Percentiles rank a stretch among this genome's conserved stretches.
Conservation (phyloP, 441 rosid genomes). For the Raphanus hybrid region DNA sequence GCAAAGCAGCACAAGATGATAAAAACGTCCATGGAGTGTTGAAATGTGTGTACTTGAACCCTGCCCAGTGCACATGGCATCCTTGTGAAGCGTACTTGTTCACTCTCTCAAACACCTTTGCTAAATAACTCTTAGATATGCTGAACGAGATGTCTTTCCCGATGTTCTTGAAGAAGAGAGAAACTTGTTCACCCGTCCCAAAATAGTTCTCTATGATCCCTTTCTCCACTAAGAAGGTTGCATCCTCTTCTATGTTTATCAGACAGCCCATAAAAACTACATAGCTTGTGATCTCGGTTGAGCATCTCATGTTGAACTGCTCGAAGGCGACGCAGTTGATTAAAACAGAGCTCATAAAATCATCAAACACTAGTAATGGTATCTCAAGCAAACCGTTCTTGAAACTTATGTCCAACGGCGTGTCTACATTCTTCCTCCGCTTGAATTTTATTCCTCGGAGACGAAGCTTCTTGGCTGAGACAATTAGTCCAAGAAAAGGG, state of each 20-base stretch:
- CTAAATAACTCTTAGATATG: not conserved
- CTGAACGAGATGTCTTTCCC: not conserved
- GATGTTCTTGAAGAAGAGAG: not conserved
- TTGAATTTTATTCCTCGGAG: constrained; percentile 1
- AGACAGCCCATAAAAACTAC: not conserved
- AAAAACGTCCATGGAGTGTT: not conserved
- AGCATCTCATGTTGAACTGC: not conserved
- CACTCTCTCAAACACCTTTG: not conserved
- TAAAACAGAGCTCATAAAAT: not conserved
- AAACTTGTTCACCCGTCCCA: not conserved
- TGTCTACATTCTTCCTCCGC: not conserved
- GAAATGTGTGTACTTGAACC: constrained; percentile 5
- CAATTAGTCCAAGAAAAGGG: not conserved
- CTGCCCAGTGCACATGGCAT: not conserved
- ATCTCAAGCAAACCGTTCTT: constrained; percentile 2
- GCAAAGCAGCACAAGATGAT: not conserved
- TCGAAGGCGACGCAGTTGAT: constrained; percentile 2
- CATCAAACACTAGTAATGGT: constrained; percentile 3
- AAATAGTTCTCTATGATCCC: constrained; percentile 12
- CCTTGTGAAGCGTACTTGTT: constrained; percentile 3
- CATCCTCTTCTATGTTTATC: not conserved
- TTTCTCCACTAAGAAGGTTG: not conserved
- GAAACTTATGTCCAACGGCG: not conserved
- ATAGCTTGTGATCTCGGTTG: not conserved
- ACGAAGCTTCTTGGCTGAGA: constrained; percentile 3